These are phyloP conservation scores for Trifolium pratense DNA, from an alignment of 306 rosid species.

Conservation along the genomic window DNA sequence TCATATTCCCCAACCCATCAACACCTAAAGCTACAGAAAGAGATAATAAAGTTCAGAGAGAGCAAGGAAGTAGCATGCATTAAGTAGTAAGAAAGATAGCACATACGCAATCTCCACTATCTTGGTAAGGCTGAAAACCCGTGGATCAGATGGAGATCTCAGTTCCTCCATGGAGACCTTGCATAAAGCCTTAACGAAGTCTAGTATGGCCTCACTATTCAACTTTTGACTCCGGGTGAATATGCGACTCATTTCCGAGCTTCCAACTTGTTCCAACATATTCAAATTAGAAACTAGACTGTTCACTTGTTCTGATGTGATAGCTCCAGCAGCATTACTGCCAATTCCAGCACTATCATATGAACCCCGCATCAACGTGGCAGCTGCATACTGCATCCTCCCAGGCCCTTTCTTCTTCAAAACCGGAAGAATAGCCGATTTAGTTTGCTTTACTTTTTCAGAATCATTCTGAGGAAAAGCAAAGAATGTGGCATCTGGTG, in stretches of 20 bases:
- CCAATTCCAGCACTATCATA: constrained; percentile 98
- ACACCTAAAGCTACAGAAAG: neutral
- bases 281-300: constrained; percentile 91
- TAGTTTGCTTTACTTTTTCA: constrained; percentile 81
- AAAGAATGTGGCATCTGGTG: constrained; percentile 99
- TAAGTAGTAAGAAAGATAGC: constrained; percentile 36
- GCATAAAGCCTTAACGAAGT: constrained; percentile 97
- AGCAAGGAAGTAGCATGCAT: constrained; percentile 25
- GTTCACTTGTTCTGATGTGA: constrained; percentile 95
- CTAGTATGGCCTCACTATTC: constrained; percentile 97
- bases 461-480: constrained; percentile 91
- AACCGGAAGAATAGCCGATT: constrained; percentile 85
- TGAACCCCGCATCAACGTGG: constrained; percentile 92
- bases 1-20: constrained; percentile 18
- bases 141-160: constrained; percentile 95
- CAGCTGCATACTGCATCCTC: constrained; percentile 91
- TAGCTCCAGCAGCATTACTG: constrained; percentile 77
- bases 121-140: constrained; percentile 99
- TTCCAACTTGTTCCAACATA: constrained; percentile 99
- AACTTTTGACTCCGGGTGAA: constrained; percentile 95
- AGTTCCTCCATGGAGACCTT: constrained; percentile 97
- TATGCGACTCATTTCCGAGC: constrained; percentile 96
- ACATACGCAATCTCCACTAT: constrained; percentile 99
- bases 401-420: constrained; percentile 93
- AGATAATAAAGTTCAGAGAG: constrained; percentile 26